Conservation (phyloP, 2,329 filamentous ascomycete genomes). For the Bipolaris zeicola region DNA sequence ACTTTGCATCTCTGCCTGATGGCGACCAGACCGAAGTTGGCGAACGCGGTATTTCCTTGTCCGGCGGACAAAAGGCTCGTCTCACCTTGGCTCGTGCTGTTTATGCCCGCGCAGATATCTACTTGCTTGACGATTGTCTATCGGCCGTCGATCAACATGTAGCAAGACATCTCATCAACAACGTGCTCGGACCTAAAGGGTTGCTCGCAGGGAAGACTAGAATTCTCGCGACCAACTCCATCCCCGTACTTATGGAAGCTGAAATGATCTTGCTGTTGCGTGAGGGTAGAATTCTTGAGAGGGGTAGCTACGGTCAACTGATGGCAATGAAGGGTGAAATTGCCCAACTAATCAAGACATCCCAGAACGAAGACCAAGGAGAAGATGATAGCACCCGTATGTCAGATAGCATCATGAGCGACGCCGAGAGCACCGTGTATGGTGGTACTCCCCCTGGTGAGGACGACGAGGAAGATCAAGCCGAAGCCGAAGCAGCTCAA, state of each 20-base stretch:
- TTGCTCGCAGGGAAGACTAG: slow-evolving; percentile 85
- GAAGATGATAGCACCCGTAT: slow-evolving; percentile 53
- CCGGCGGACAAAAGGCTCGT: slow-evolving; percentile 93
- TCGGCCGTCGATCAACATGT: slow-evolving; percentile 99
- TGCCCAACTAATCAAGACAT: slow-evolving; percentile 78
- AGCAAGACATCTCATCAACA: slow-evolving; percentile 90
- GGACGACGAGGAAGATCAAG: slow-evolving; percentile 56
- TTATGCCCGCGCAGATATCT: slow-evolving; percentile 95
- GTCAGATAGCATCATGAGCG: slow-evolving; percentile 64
- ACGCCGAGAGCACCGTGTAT: slow-evolving; percentile 69
- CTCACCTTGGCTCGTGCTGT: slow-evolving; percentile 91
- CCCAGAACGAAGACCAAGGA: slow-evolving; percentile 60
- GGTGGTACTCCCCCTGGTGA: slow-evolving; percentile 56
- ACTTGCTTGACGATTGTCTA: slow-evolving; percentile 89
- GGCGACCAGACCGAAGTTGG: slow-evolving; percentile 97
- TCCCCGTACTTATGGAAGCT: slow-evolving; percentile 85
- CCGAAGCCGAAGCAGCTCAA: slow-evolving; percentile 65
- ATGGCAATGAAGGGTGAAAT: slow-evolving; percentile 94
- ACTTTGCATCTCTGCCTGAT: slow-evolving; percentile 90
- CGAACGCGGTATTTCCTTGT: slow-evolving; percentile 93
- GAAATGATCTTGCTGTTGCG: slow-evolving; percentile 86
- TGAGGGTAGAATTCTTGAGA: slow-evolving; percentile 82
- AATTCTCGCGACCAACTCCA: slow-evolving; percentile 93
- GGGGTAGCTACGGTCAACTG: slow-evolving; percentile 87
- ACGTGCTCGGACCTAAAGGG: slow-evolving; percentile 85